Base-by-base conservation (phyloP, 129 eudicot genomes). In the Arctium lappa region DNA sequence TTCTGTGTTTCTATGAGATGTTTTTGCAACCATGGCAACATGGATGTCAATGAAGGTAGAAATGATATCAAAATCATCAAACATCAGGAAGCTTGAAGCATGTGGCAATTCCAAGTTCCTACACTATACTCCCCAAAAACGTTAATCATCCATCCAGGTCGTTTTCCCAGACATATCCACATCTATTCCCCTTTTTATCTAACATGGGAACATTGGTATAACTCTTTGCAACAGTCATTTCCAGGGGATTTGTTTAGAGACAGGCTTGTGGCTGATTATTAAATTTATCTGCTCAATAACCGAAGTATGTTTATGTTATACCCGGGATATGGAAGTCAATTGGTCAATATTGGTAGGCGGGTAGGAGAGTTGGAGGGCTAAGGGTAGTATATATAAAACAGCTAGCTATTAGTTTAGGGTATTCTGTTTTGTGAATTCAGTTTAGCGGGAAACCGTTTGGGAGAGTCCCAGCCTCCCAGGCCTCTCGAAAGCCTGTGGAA, bases 1-100 rank as follows among this genome's bases (percentile, higher is more conserved):
- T 34, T 30, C 8, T 15, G 46, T 56, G 75, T 39, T 81, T 81
- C 50, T 74, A 8, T 36, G 70, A 62, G 69, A 84, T 72, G 65
- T 53, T 77, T 65, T 18, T 18, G 60, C 70, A 18, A 66, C 37
- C 75, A 63, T 34, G 29, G 31, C 30, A 48, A 33, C 16, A 7
- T 12, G 42, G 78, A 30, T 18, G 18, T 15, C 46, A 13, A 50
- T 15, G 48, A 72, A 72, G 44, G 12, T 4, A 13, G 22, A 32
- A 32, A 32, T 34, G 32, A 7, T 11, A 76, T 29, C 12, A 76
- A 2, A 48, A 76, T 13, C 62, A 5, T 76, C 18, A 50, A 31
- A 50, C 31, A 6, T 76, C 40, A 29, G 50, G 36, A 48, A 27
- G 37, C 69, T 27, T 13, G 42, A 30, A 76, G 60, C 27, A 42